Base-by-base conservation (phyloP, 805 yeast genomes). In the Teunomyces cretensis region DNA sequence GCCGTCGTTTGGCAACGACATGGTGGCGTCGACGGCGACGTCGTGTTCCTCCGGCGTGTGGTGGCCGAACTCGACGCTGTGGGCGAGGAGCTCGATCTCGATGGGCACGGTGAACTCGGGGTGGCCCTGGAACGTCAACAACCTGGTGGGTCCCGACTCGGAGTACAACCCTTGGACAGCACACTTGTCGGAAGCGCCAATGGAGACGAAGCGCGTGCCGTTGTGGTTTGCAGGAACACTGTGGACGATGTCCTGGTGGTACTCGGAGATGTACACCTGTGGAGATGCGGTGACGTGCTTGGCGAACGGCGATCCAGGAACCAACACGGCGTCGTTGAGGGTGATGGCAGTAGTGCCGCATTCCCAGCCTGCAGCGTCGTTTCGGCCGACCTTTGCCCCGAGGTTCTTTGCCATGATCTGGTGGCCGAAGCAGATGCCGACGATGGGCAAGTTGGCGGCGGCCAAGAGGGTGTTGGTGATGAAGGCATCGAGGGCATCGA, bases 381-480 rank as follows among this genome's bases (percentile, higher is more conserved):
- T 86, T 46, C 80, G 68, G 9, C 66, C 78, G 3, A 86, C 86
- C 38, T 63, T 64, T 17, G 78, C 76, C 2, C 88, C 92, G 37
- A 87, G 61, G 6, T 86, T 81, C 43, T 84, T 76, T 1, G 81
- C 83, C 12, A 89, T 62, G 17, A 88, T 73, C 60, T 89, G 97
- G 63, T 90, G 97, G 5, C 96, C 97, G 60, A 88, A 89, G 62
- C 97, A 89, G 33, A 89, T 69, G 3, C 96, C 95, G 5, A 79
- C 75, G 3, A 81, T 46, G 2, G 86, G 84, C n/a, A 75, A 63
- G 27, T 56, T 47, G 51, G 54, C 4, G 9, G 33, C 7, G 22
- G 48, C 16, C 19, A 53, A 46, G n/a, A 64, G 44, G 2, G 49
- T 17, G 9, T 42, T 22, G 4, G 51, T 48, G 26, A 72, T 45